Percentiles rank a stretch among this genome's conserved stretches.
Evolutionary conservation across 1,284 basidiomycete species (phyloP).

Genomic region (Coniferiporia weirii): DNA sequence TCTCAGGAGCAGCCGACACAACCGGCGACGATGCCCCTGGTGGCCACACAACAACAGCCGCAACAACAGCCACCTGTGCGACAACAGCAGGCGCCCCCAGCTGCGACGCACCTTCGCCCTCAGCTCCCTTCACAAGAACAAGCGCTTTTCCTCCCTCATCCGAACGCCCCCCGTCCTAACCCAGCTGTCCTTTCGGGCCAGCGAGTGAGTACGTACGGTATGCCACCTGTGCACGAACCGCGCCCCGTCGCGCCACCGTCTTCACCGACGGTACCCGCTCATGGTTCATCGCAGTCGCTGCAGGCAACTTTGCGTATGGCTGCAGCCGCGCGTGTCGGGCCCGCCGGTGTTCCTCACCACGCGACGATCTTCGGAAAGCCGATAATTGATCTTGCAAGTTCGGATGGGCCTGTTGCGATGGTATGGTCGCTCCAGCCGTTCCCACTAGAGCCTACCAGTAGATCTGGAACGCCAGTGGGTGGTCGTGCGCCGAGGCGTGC

Average conservation of each 20-base stretch:
- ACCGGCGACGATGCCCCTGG: background rate
- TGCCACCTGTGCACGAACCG: slow-evolving; percentile 13
- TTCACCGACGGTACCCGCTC: slow-evolving; percentile 26
- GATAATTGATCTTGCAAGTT: slow-evolving; percentile 44
- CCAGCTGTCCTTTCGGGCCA: slow-evolving; percentile 34
- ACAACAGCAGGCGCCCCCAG: slow-evolving; percentile 3
- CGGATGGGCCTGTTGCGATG: slow-evolving; percentile 61
- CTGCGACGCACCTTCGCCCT: slow-evolving; percentile 16
- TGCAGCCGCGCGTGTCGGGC: slow-evolving; percentile 22
- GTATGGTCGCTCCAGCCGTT: slow-evolving; percentile 55
- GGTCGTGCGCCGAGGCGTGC: slow-evolving; percentile 13
- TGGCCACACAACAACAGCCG: slow-evolving; percentile 1
- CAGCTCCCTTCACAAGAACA: slow-evolving; percentile 14
- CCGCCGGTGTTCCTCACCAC: slow-evolving; percentile 24
- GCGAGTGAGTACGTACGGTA: slow-evolving; percentile 21
- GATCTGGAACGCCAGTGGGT: background rate
- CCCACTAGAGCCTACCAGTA: slow-evolving; percentile 7
- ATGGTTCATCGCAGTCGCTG: slow-evolving; percentile 17
- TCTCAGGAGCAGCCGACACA: background rate
- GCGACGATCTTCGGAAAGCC: slow-evolving; percentile 62
- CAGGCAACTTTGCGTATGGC: slow-evolving; percentile 27
- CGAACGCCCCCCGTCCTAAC: slow-evolving; percentile 61
- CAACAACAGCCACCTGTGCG: slow-evolving; percentile 16
- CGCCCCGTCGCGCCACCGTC: slow-evolving; percentile 10
- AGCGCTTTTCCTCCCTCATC: slow-evolving; percentile 60